Percentiles rank a stretch among this genome's conserved stretches.
These are phyloP conservation scores for Mucor mucedo DNA, from an alignment of 371 early-diverging fungal genomes.

Conservation along the genomic window DNA sequence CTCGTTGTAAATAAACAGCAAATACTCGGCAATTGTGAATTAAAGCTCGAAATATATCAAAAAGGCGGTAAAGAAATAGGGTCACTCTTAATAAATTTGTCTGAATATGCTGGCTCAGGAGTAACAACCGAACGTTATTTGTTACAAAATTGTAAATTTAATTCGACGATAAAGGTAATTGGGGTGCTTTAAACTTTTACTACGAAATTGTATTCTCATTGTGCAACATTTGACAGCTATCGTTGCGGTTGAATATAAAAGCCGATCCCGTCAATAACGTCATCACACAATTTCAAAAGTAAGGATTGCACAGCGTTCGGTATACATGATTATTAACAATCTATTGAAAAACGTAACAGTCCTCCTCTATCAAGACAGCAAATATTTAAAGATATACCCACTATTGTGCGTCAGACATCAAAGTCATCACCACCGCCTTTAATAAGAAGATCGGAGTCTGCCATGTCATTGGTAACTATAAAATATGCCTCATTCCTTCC, in stretches of 20 bases:
- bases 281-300: conserved; percentile 39
- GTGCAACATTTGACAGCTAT: conserved; percentile 35
- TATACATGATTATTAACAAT: too few relatives aligned
- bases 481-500: not conserved
- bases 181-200: not conserved
- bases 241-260: conserved; percentile 51
- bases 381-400: conserved; percentile 40
- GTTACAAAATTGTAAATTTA: conserved; percentile 52
- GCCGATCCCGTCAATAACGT: conserved; percentile 29
- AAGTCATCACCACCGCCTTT: not conserved
- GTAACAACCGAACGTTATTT: conserved; percentile 44
- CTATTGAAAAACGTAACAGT: not conserved
- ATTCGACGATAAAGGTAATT: conserved; percentile 21
- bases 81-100: conserved; percentile 48
- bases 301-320: conserved; percentile 12
- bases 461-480: not conserved
- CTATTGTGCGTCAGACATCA: conserved; percentile 32
- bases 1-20: conserved; percentile 64
- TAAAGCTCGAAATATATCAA: conserved; percentile 60
- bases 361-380: conserved; percentile 40
- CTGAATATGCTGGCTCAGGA: conserved; percentile 53
- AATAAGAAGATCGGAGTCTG: conserved; percentile 4
- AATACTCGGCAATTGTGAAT: conserved; percentile 60
- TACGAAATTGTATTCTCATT: not conserved
- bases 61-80: conserved; percentile 60